Evolutionary conservation across 148 eudicot species (phyloP), one percentile per base, ranked within the genome.

Genomic region (Nepenthes mirabilis): DNA sequence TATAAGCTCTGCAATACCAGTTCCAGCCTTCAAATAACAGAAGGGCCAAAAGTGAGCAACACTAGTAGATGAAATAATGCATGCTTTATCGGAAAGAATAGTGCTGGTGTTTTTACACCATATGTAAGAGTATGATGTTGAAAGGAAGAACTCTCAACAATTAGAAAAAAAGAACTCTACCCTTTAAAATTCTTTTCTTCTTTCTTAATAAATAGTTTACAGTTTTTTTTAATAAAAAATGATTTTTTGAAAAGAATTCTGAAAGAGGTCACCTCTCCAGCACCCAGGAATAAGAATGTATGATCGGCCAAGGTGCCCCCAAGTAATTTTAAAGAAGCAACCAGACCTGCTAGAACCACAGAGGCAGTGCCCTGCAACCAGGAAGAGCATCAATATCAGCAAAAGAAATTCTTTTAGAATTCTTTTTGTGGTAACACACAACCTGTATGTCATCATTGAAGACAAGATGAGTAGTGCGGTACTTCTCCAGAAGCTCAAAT

Each of bases 401-500:
- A 34, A 32, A 36, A 10, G 36, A 33, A 45, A 37, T 9, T 43
- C 69, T 47, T 11, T 40, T 23, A n/a, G 2, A 33, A 11, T 43
- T 75, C 10, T 49, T 2, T n/a, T 45, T 45, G 8, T 23, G 23
- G 23, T 23, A 23, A 23, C 0, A 23, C 48, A 45, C 48, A 11
- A 93, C 97, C 95, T 91, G 97, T 62, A 91, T 91, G 73, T 91
- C 97, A 72, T 87, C 95, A 59, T 91, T 91, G 73, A 91, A 91
- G 50, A 84, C 95, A 52, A 91, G 95, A 77, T 91, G 97, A 53
- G 78, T 70, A 33, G 69, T 74, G 60, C 87, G 85, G 72, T 91
- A 87, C 68, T 75, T 84, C 34, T 72, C 75, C 64, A 91, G 78
- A 75, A 91, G 66, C 65, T 79, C 85, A 58, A 91, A 87, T 11